phyloP scores from a whole-genome alignment of 495 filamentous ascomycete species.

The Daldinia decipiens region DNA sequence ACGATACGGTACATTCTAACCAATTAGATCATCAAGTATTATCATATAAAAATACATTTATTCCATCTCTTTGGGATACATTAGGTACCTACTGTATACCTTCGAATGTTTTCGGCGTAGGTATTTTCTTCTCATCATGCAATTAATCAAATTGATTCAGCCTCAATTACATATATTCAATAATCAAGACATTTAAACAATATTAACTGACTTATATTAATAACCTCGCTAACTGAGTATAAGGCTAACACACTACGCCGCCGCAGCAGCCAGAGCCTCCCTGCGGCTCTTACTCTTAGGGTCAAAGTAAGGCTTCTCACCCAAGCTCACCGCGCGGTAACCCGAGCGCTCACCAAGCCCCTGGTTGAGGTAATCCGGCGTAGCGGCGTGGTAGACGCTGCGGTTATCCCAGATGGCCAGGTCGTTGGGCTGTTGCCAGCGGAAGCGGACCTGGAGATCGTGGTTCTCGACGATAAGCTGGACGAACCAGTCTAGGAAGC shows the following conservation, averaged over 20 bases:
- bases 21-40: too few relatives aligned
- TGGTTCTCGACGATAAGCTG: constrained; percentile 77
- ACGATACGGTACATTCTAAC: too few relatives aligned
- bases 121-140: too few relatives aligned
- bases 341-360: constrained; percentile 69
- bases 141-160: not conserved
- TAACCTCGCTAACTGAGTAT: not conserved
- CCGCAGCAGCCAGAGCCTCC: constrained; percentile 61
- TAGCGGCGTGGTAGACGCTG: constrained; percentile 74
- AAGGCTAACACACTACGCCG: not conserved
- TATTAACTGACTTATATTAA: not conserved
- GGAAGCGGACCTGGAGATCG: constrained; percentile 77
- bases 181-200: not conserved
- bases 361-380: constrained; percentile 70
- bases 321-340: constrained; percentile 70
- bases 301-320: constrained; percentile 77
- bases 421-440: constrained; percentile 70
- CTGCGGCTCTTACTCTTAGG: constrained; percentile 66
- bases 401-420: constrained; percentile 86
- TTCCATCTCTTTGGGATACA: too few relatives aligned
- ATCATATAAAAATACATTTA: too few relatives aligned
- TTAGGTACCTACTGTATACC: too few relatives aligned
- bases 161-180: not conserved
- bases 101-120: too few relatives aligned
- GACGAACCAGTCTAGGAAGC: constrained; percentile 71